These are phyloP conservation scores for Fragaria ananassa DNA, from an alignment of 306 rosid species.

Conservation along the genomic window DNA sequence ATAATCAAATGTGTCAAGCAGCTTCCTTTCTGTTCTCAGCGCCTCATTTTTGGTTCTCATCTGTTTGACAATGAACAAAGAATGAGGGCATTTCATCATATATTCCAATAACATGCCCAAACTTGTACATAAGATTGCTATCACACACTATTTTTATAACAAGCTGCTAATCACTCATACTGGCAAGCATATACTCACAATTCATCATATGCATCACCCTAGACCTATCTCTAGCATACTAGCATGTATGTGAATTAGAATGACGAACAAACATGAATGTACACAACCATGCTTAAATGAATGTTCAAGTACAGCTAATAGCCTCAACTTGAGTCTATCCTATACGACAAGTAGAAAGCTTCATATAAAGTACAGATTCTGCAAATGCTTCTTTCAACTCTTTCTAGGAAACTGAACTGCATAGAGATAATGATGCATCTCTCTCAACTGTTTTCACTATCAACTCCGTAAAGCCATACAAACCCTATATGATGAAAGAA, in stretches of 20 bases:
- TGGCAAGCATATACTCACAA: not conserved
- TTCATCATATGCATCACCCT: not conserved
- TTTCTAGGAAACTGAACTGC: not conserved
- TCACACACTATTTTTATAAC: not conserved
- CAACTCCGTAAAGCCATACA: not conserved
- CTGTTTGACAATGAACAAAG: slow-evolving; percentile 43
- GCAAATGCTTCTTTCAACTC: not conserved
- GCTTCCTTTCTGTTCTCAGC: slow-evolving; percentile 47
- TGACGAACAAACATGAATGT: not conserved
- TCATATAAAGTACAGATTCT: not conserved
- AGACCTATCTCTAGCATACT: not conserved
- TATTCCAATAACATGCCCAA: not conserved
- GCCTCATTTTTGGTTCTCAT: slow-evolving; percentile 67
- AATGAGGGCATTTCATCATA: not conserved
- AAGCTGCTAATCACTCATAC: not conserved
- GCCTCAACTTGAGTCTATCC: not conserved
- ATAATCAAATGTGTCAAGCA: slow-evolving; percentile 69
- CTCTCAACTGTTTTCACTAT: not conserved
- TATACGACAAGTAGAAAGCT: not conserved
- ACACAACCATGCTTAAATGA: not conserved
- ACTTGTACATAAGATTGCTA: not conserved
- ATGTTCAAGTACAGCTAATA: not conserved
- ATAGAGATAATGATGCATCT: not conserved
- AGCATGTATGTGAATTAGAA: not conserved
- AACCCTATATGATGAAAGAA: not conserved